phyloP scores from a whole-genome alignment of 2,329 filamentous ascomycete species.

The Pseudogymnoascus sp. region DNA sequence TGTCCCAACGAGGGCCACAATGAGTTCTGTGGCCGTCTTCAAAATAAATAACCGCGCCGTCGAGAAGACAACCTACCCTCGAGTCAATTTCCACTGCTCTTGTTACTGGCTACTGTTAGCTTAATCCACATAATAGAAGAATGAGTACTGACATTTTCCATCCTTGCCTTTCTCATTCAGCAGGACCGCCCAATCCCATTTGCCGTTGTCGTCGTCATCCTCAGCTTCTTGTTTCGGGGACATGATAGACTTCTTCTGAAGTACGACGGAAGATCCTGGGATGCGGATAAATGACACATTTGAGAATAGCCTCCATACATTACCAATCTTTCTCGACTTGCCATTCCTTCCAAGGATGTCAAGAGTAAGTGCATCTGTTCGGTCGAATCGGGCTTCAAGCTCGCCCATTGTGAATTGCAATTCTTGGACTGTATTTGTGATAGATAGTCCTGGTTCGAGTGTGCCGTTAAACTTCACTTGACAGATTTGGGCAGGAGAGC shows the following conservation, averaged over 20 bases:
- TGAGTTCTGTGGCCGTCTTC: conserved; percentile 34
- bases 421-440: conserved; percentile 15
- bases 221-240: not conserved
- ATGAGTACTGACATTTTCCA: conserved; percentile 14
- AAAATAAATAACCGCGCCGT: conserved; percentile 39
- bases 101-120: conserved; percentile 20
- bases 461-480: conserved; percentile 24
- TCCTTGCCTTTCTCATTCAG: conserved; percentile 17
- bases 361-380: conserved; percentile 24
- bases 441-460: conserved; percentile 15
- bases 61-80: conserved; percentile 35
- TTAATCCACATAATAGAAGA: not conserved
- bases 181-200: conserved; percentile 27
- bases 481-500: conserved; percentile 23
- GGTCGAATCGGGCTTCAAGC: conserved; percentile 28
- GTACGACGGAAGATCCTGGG: conserved; percentile 30
- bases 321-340: conserved; percentile 24
- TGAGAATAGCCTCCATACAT: conserved; percentile 30
- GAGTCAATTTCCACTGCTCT: conserved; percentile 37
- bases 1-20: conserved; percentile 31
- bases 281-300: conserved; percentile 29
- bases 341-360: conserved; percentile 35
- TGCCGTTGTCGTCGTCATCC: not conserved
- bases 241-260: conserved; percentile 27
- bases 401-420: conserved; percentile 21